Conservation (phyloP, 2,329 filamentous ascomycete genomes). For the Pseudogymnoascus verrucosus region DNA sequence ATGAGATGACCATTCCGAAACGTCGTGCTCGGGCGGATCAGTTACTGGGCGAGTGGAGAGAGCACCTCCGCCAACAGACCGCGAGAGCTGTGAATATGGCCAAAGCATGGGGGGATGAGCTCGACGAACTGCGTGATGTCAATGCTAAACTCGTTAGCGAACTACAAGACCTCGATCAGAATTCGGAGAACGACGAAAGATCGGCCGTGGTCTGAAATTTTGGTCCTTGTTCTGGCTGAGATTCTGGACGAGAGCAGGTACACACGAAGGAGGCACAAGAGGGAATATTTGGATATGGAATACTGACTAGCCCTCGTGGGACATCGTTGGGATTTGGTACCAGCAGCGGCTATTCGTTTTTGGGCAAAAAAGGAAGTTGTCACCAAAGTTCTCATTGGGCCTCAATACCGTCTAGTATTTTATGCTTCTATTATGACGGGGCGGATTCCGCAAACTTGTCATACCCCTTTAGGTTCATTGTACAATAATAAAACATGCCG, state of each 20-base stretch:
- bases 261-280: not conserved
- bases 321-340: not conserved
- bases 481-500: slow-evolving; percentile 7
- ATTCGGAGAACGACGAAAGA: not conserved
- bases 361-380: not conserved
- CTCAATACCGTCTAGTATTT: not conserved
- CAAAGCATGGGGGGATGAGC: not conserved
- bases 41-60: not conserved
- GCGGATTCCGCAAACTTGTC: not conserved
- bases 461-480: slow-evolving; percentile 2
- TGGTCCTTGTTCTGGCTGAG: not conserved
- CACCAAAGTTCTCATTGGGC: not conserved
- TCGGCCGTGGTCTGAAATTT: not conserved
- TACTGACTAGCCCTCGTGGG: not conserved
- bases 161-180: not conserved
- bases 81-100: not conserved
- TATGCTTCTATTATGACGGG: slow-evolving; percentile 6
- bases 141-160: not conserved
- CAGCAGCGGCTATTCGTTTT: not conserved
- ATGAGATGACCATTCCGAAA: not conserved
- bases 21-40: not conserved
- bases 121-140: not conserved
- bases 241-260: not conserved
- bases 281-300: not conserved
- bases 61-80: not conserved